Evolutionary conservation across 192 early-diverging fungal genomes (phyloP).

Genomic region (Spinellus fusiger): DNA sequence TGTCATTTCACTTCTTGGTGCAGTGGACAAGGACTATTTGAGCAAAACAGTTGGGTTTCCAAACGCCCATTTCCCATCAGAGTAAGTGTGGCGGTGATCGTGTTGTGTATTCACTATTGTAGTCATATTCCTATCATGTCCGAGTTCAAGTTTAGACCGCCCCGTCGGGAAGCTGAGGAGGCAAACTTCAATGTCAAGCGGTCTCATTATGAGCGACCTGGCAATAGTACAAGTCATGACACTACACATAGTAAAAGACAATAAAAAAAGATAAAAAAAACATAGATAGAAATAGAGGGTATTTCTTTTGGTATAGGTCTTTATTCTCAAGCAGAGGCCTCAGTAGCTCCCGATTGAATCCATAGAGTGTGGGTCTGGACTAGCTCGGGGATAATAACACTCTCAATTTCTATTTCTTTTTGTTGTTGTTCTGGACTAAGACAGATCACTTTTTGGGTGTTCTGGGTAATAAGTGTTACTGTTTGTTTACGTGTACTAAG

Average conservation of each 20-base stretch:
- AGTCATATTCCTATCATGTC: constrained; percentile 67
- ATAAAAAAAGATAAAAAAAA: not conserved
- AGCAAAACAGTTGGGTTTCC: constrained; percentile 85
- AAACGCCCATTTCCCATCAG: constrained; percentile 81
- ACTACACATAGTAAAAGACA: not conserved
- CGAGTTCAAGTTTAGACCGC: constrained; percentile 60
- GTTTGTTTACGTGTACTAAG: constrained; percentile 80
- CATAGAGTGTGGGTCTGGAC: constrained; percentile 58
- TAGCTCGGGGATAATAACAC: constrained; percentile 65
- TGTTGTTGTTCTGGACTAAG: constrained; percentile 48
- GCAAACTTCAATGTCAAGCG: constrained; percentile 13
- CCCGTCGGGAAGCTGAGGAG: constrained; percentile 25
- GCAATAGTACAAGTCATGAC: not conserved
- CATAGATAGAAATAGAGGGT: not conserved
- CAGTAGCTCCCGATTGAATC: constrained; percentile 34
- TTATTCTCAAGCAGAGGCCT: not conserved
- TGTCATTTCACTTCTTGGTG: constrained; percentile 74
- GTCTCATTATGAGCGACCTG: not conserved
- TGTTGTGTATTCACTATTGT: not conserved
- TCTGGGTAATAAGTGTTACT: constrained; percentile 61
- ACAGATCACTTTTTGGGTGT: constrained; percentile 40
- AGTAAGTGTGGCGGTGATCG: constrained; percentile 30
- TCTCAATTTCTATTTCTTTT: constrained; percentile 62
- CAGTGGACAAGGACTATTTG: constrained; percentile 78
- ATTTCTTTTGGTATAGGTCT: not conserved